These are phyloP conservation scores for Phyllosticta citriasiana DNA, from an alignment of 2,329 filamentous ascomycete species.

Conservation along the genomic window DNA sequence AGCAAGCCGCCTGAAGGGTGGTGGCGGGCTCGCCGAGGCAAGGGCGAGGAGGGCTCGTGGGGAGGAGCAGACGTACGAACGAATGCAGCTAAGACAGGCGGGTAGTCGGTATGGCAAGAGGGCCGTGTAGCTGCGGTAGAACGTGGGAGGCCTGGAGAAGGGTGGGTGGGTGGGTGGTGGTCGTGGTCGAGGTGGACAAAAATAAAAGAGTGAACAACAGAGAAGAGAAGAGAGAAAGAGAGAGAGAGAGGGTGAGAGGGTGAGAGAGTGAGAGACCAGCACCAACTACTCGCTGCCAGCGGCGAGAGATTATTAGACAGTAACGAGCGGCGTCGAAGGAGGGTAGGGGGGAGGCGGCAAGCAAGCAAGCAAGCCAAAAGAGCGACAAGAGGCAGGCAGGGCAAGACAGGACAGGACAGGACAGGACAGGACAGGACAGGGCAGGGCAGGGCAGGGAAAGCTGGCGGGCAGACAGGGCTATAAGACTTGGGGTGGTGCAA, in stretches of 20 bases:
- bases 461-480: slow-evolving; percentile 1
- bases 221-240: too few species aligned
- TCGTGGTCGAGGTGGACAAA: not conserved
- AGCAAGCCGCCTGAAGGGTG: slow-evolving; percentile 2
- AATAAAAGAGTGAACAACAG: not conserved
- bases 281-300: slow-evolving; percentile 4
- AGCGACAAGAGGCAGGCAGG: not conserved
- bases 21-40: slow-evolving; percentile 6
- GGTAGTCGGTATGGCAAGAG: slow-evolving; percentile 46
- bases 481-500: not conserved
- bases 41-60: slow-evolving; percentile 12
- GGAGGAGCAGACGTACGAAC: slow-evolving; percentile 53
- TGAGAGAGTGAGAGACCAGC: not conserved
- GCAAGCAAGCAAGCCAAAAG: slow-evolving; percentile 3
- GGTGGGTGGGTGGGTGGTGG: not conserved
- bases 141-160: not conserved
- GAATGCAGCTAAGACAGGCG: slow-evolving; percentile 52
- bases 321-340: slow-evolving; percentile 4
- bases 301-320: slow-evolving; percentile 4
- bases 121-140: not conserved
- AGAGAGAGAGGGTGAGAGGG: too few species aligned
- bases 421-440: too few species aligned
- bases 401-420: not conserved
- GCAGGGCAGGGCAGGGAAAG: slow-evolving; percentile 7
- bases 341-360: slow-evolving; percentile 3